Conservation (phyloP, 495 filamentous ascomycete genomes). For the Extremus antarcticus region DNA sequence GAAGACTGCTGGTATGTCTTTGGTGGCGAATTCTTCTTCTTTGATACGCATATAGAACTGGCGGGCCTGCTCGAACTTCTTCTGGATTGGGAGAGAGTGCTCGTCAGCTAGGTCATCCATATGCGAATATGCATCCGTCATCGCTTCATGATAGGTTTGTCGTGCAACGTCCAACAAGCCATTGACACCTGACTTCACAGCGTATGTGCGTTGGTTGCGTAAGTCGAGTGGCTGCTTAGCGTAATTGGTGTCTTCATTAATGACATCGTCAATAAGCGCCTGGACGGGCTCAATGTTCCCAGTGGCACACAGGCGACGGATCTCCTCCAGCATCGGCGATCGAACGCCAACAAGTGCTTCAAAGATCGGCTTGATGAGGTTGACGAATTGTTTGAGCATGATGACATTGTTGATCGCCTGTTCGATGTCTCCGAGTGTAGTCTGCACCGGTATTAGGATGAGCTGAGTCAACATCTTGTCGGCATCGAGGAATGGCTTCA, state of each 20-base stretch:
- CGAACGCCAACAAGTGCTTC: conserved; percentile 55
- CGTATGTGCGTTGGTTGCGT: conserved; percentile 85
- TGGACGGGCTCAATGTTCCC: conserved; percentile 49
- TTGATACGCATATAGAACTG: conserved; percentile 71
- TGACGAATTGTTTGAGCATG: conserved; percentile 72
- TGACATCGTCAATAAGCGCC: conserved; percentile 52
- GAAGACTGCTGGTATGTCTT: conserved; percentile 54
- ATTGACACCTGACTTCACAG: conserved; percentile 80
- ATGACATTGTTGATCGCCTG: conserved; percentile 80
- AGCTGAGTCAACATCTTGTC: conserved; percentile 62
- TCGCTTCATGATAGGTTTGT: conserved; percentile 75
- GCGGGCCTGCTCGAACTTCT: conserved; percentile 65
- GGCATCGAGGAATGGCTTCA: conserved; percentile 63
- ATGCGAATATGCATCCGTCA: conserved; percentile 61
- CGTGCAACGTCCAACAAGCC: conserved; percentile 80
- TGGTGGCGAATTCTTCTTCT: conserved; percentile 50
- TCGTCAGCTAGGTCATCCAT: conserved; percentile 52
- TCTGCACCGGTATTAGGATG: conserved; percentile 54
- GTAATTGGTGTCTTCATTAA: conserved; percentile 74
- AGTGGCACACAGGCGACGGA: conserved; percentile 57
- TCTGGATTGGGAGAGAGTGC: conserved; percentile 49
- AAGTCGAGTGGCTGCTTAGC: conserved; percentile 73
- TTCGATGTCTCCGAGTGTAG: conserved; percentile 55
- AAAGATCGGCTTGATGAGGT: conserved; percentile 53
- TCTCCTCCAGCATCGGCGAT: conserved; percentile 53